Evolutionary conservation across 176 grass and related monocot species (phyloP).

Genomic region (Triticum turgidum): DNA sequence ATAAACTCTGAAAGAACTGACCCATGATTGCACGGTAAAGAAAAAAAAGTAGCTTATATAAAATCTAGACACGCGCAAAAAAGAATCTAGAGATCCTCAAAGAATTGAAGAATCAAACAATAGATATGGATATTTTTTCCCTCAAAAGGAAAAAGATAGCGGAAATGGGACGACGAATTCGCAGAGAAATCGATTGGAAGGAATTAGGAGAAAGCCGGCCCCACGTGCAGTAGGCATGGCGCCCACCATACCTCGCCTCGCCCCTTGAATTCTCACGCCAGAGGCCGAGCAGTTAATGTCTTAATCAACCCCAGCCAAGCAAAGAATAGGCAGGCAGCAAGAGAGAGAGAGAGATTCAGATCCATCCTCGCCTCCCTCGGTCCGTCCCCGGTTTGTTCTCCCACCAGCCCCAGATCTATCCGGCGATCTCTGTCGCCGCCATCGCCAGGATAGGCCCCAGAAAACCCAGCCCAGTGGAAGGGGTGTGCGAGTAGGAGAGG

Average conservation of each 20-base stretch:
- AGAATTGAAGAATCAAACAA: too few relatives aligned
- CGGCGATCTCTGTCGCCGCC: slow-evolving; percentile 29
- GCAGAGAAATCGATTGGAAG: not conserved
- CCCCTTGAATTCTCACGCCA: not conserved
- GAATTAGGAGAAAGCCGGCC: not conserved
- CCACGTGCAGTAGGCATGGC: slow-evolving; percentile 1
- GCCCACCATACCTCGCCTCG: not conserved
- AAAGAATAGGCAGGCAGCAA: slow-evolving; percentile 11
- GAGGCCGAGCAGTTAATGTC: slow-evolving; percentile 24
- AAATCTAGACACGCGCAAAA: too few relatives aligned
- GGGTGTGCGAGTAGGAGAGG: not conserved
- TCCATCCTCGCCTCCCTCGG: not conserved
- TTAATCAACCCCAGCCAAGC: slow-evolving; percentile 25
- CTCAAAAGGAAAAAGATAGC: too few relatives aligned
- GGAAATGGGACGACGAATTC: too few relatives aligned
- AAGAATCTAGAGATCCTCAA: too few relatives aligned
- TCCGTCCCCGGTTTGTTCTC: slow-evolving; percentile 19
- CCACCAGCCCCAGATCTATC: slow-evolving; percentile 19
- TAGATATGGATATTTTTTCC: too few relatives aligned
- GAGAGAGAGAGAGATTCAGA: not conserved
- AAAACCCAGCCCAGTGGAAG: not conserved
- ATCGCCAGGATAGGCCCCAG: not conserved
- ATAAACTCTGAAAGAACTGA: too few relatives aligned
- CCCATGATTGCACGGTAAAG: too few relatives aligned
- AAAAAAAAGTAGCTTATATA: too few relatives aligned